Evolutionary conservation across 2,329 filamentous ascomycete genomes (phyloP).

Genomic region (Trichoderma koningii): DNA sequence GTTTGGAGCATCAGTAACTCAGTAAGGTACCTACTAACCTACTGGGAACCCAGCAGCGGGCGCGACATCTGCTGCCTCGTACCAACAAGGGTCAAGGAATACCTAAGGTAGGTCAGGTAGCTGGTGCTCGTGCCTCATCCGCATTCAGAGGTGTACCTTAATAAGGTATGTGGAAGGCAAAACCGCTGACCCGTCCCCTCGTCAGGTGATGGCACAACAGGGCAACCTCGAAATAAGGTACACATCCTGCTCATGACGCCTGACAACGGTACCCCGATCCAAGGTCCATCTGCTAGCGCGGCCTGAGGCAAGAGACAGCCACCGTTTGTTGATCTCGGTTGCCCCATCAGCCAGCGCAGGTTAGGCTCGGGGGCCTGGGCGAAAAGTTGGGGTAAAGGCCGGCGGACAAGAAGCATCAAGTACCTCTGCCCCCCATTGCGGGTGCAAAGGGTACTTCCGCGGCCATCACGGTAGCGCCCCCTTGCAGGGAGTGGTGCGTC

Average conservation of each 20-base stretch:
- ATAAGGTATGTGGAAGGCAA: neutral
- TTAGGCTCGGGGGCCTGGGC: constrained; percentile 12
- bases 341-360: constrained; percentile 24
- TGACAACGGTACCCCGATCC: neutral
- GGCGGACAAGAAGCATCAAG: neutral
- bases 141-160: too few relatives aligned
- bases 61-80: neutral
- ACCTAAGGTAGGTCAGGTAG: too few relatives aligned
- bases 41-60: too few relatives aligned
- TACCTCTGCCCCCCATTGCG: neutral
- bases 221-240: neutral
- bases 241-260: neutral
- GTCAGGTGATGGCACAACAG: too few relatives aligned
- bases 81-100: too few relatives aligned
- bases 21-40: too few relatives aligned
- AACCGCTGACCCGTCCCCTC: neutral
- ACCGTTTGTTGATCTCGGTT: constrained; percentile 24
- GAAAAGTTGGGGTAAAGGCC: constrained; percentile 20
- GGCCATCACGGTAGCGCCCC: constrained; percentile 16
- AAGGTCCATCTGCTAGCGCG: neutral
- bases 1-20: too few relatives aligned
- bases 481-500: constrained; percentile 27
- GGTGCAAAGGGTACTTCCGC: constrained; percentile 16
- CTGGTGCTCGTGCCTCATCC: too few relatives aligned
- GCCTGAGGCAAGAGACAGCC: constrained; percentile 22